Evolutionary conservation across 2,329 filamentous ascomycete species (phyloP).

Genomic region (Lomentospora prolificans): DNA sequence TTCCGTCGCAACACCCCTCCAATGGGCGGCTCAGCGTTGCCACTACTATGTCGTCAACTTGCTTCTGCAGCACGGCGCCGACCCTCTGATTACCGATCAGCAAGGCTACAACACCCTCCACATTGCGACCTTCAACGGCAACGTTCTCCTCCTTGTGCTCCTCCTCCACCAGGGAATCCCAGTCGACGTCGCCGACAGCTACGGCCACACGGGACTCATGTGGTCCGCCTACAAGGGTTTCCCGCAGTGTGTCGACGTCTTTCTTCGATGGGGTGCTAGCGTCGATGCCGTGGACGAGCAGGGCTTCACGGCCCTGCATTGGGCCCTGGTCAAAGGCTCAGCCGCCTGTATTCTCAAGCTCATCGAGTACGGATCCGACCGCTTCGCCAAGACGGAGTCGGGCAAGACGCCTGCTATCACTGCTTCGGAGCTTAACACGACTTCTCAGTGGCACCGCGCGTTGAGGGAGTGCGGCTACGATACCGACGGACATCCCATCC

Average conservation of each 20-base stretch:
- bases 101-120: constrained; percentile 98
- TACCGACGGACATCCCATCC: constrained; percentile 61
- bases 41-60: constrained; percentile 96
- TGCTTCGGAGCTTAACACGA: constrained; percentile 82
- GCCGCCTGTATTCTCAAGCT: constrained; percentile 85
- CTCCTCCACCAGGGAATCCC: constrained; percentile 92
- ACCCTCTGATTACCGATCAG: constrained; percentile 82
- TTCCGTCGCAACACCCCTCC: constrained; percentile 82
- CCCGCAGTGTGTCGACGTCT: constrained; percentile 82
- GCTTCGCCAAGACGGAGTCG: constrained; percentile 79
- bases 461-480: constrained; percentile 78
- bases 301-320: constrained; percentile 90
- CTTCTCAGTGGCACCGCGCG: constrained; percentile 70
- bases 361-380: constrained; percentile 88
- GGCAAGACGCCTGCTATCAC: constrained; percentile 85
- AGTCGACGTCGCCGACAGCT: constrained; percentile 80
- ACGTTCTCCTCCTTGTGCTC: constrained; percentile 78
- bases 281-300: constrained; percentile 85
- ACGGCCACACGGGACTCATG: constrained; percentile 92
- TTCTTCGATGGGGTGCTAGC: constrained; percentile 89
- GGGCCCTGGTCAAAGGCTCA: constrained; percentile 91
- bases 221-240: constrained; percentile 99
- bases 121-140: constrained; percentile 93
- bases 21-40: constrained; percentile 95
- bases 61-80: constrained; percentile 81